Evolutionary conservation across 2,329 filamentous ascomycete genomes (phyloP), one percentile per base, ranked within the genome.

Genomic region (Monosporascus sp.): DNA sequence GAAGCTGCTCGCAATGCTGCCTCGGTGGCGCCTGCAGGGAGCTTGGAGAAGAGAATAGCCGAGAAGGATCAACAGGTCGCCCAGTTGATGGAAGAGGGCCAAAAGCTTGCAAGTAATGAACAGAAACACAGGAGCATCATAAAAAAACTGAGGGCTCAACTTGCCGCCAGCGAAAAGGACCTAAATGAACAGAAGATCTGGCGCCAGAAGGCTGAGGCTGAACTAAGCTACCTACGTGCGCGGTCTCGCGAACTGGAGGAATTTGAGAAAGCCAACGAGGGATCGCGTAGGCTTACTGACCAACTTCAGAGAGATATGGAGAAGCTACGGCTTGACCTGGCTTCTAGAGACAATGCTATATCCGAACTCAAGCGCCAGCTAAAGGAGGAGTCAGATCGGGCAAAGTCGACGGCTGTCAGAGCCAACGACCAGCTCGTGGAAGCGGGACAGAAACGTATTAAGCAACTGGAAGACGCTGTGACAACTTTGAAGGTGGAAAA

Each of bases 31-130:
- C 74, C 81, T 2, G 66, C 81, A 0, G 87, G 87, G 6, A 89
- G 85, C 52, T 53, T 77, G 2, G 89, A 96, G 59, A 89, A 87
- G 68, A 91, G 89, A 65, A 69, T 97, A 15, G 88, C 90, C 1
- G 91, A 96, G 63, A 96, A 91, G 65, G 92, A 97, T 62, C 86
- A 93, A 62, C 89, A 89, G 67, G 95, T 97, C 63, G 90, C 92
- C 3, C 75, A 92, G 47, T 75, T 99, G 14, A 88, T 99, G 78
- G 87, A 96, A 61, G 94, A 99, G 73, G 94, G 95, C 0, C 89
- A 94, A 62, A 91, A 88, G 60, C 78, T 97, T 8, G 92, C 90
- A 1, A 89, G 87, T 61, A 88, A 83, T 0, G 94, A 99, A 68
- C 82, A 97, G 69, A 90, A 91, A 64, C 86, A 95, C 58, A 79